Conservation (phyloP, 2,329 filamentous ascomycete species). For the Colletotrichum horii region DNA sequence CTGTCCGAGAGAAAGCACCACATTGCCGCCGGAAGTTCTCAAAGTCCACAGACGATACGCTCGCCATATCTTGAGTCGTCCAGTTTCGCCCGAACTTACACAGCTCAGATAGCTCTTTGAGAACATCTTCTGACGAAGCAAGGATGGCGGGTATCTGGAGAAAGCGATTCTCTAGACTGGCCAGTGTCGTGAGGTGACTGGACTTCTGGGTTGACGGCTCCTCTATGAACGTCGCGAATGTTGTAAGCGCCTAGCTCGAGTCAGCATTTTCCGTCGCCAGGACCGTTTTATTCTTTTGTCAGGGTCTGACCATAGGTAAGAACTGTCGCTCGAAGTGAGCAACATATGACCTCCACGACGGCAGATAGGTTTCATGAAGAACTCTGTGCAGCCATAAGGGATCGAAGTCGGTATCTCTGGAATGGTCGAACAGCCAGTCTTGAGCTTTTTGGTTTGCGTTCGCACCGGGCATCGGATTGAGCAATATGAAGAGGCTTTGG, state of each 20-base stretch:
- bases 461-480: not conserved
- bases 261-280: not conserved
- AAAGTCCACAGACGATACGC: not conserved
- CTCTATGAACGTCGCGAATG: not conserved
- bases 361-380: not conserved
- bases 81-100: accelerated
- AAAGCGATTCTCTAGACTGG: not conserved
- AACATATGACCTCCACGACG: not conserved
- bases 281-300: not conserved
- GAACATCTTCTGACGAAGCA: not conserved
- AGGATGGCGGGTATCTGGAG: not conserved
- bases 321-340: not conserved
- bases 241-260: not conserved
- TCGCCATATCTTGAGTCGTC: not conserved
- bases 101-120: conserved; percentile 6
- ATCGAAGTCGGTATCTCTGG: not conserved
- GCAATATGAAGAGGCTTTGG: not conserved
- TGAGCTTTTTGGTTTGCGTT: not conserved
- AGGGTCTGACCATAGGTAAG: not conserved
- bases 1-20: conserved; percentile 23
- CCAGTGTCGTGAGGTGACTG: not conserved
- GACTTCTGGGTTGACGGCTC: not conserved
- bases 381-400: not conserved
- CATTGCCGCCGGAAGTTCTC: conserved; percentile 23
- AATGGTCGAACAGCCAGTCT: not conserved